A percentile compares a stretch with the other conserved stretches of the same genome.
These are phyloP conservation scores for Vitis rotundifolia DNA, from an alignment of 164 flowering plant genomes.

Conservation along the genomic window DNA sequence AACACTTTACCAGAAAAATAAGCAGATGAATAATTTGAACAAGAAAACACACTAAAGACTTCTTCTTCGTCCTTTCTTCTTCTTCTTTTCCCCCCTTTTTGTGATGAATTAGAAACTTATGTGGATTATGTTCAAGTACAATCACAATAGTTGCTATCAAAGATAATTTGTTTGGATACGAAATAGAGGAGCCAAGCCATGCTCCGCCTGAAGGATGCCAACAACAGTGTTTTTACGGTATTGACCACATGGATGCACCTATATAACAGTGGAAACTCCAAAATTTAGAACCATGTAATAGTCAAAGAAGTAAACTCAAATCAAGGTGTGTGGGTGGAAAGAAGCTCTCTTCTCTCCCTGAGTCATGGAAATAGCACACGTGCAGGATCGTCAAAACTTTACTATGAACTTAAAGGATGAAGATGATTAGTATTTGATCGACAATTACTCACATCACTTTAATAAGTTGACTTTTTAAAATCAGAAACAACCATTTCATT, in stretches of 20 bases:
- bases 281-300: conserved; percentile 1
- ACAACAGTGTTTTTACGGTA: conserved; percentile 96
- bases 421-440: no score
- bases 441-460: neutral
- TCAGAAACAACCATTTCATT: no score
- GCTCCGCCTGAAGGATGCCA: conserved; percentile 93
- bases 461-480: neutral
- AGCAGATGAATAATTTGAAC: neutral
- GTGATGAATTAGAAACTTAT: no score
- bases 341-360: neutral
- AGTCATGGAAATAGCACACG: neutral
- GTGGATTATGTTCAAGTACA: neutral
- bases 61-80: no score
- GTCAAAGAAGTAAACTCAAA: neutral
- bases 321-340: neutral
- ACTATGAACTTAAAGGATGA: neutral
- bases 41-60: neutral
- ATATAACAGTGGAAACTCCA: conserved; percentile 13
- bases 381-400: neutral
- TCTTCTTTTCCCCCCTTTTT: no score
- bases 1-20: conserved; percentile 4
- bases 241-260: conserved; percentile 99
- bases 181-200: conserved; percentile 82
- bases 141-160: neutral
- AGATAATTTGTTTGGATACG: conserved; percentile 65